phyloP scores from a whole-genome alignment of 176 grass and related monocot genomes.

The Thinopyrum elongatum region DNA sequence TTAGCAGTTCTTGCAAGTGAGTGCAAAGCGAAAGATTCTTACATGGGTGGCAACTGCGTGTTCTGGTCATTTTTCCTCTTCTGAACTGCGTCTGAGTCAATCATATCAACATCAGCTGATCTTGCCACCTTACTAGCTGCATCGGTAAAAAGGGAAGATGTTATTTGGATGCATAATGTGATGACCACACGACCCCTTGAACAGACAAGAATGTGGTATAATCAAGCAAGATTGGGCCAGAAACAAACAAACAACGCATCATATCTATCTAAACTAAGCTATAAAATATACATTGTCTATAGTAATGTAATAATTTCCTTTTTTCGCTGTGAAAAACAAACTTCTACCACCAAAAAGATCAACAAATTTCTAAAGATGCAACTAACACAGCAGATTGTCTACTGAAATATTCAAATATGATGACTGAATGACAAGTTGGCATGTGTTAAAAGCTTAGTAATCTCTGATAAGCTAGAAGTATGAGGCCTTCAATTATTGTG shows the following conservation, averaged over 20 bases:
- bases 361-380: neutral
- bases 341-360: neutral
- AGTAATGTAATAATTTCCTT: neutral
- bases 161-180: conserved; percentile 13
- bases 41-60: conserved; percentile 29
- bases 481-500: neutral
- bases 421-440: conserved; percentile 3
- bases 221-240: conserved; percentile 10
- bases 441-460: neutral
- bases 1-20: neutral
- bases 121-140: conserved; percentile 22
- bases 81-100: conserved; percentile 23
- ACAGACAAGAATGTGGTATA: conserved; percentile 3
- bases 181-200: neutral
- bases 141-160: conserved; percentile 22
- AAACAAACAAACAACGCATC: neutral
- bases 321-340: neutral
- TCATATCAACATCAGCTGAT: conserved; percentile 26
- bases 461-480: conserved; percentile 1
- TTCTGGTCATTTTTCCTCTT: conserved; percentile 33
- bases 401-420: neutral
- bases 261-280: conserved; percentile 27
- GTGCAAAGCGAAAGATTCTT: conserved; percentile 19
- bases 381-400: neutral
- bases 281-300: conserved; percentile 5